Evolutionary conservation across 306 rosid genomes (phyloP), one percentile per base, ranked within the genome.

Genomic region (Vicia sativa): DNA sequence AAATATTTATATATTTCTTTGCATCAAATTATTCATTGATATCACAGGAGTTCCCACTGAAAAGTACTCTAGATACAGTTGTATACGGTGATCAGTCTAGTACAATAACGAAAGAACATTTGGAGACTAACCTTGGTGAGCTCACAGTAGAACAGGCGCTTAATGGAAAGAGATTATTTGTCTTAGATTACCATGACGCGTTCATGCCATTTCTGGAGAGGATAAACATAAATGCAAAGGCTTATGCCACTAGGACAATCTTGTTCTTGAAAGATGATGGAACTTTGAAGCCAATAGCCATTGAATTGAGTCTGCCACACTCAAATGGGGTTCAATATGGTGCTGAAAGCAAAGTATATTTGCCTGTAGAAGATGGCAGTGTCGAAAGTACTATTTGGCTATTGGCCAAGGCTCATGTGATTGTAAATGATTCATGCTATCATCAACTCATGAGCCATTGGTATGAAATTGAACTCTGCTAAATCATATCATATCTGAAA

Each of bases 391-490:
- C 73, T 39, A 68, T 85, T 71, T 89, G 96, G 96, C 86, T 77
- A 14, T 68, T 89, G 71, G 92, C 96, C 6, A 89, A 87, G 71
- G 90, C 92, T 68, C 80, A 88, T 62, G 97, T 73, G 2, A 75
- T 76, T 11, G 93, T 88, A 4, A 83, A 84, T 67, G 93, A 91
- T 65, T 91, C 92, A 0, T 77, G 95, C 48, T 62, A 73, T 39
- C 96, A 89, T 80, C 91, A 89, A 45, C 91, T 87, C 14, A 41
- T 89, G 71, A 89, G 93, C 37, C 91, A 82, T 66, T 88, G 91
- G 92, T 87, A 34, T 34, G 38, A 34, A 34, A 7, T 34, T 7
- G 38, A 7, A 7, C 9, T 34, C 38, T 34, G 38, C 38, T 31
- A 31, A 31, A 2, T 23, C 2, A 23, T 23, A 23, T 23, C 26